Evolutionary conservation across 2,329 filamentous ascomycete genomes (phyloP), one percentile per base, ranked within the genome.

Genomic region (Microdochium bolleyi): DNA sequence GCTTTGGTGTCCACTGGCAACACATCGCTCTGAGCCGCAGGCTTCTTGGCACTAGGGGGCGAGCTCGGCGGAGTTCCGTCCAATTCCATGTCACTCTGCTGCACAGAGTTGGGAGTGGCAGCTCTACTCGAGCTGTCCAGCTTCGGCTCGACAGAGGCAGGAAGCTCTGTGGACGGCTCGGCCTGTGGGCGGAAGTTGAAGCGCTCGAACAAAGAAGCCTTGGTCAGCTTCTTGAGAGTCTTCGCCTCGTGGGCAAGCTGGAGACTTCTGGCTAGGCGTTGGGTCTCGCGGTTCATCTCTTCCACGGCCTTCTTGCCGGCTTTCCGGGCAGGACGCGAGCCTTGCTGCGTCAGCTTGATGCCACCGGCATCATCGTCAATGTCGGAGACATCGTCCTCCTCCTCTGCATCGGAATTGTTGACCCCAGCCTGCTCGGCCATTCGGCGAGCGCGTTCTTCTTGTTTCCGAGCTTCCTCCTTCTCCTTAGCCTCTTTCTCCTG

Each of bases 221-320:
- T 94, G 7, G 86, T 84, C 58, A 96, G 88, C 72, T 90, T 95
- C 76, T 94, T 97, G 69, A 88, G 92, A 1, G 90, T 95, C 71
- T 86, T 89, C 24, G 89, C 88, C 65, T 96, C 85, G 67, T 97
- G 92, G 1, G 88, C 83, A 49, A 99, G 79, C 68, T 97, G 92
- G 82, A 96, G 88, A 64, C 88, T 95, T 58, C 94, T 82, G 59
- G 83, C 86, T 72, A 99, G 82, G 27, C 94, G 84, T 72, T 99
- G 94, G 1, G 92, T 96, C 70, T 99, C 94, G 54, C 90, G 83
- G 61, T 88, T 87, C 87, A 99, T 96, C 60, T 97, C 92, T 65
- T 96, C 89, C 44, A 96, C 67, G 0, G 94, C 94, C 70, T 91
- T 96, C 73, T 92, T 97, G 73, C 92, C 92, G 0, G 94, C 92